Evolutionary conservation across 2,329 filamentous ascomycete species (phyloP), one percentile per base, ranked within the genome.

Genomic region (Aspergillus thermomutatus): DNA sequence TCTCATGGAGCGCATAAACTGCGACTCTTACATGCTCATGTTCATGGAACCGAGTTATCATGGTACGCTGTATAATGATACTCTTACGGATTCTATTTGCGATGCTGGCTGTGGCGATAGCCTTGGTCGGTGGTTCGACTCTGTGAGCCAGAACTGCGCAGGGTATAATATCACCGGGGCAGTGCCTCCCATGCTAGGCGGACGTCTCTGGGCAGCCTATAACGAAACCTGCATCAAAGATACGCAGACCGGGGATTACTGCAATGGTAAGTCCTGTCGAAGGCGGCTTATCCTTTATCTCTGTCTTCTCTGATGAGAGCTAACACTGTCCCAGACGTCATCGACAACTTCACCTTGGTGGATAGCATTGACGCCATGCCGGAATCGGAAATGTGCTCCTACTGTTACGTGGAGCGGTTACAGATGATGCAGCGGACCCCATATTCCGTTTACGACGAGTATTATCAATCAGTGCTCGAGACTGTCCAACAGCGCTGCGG

Each of bases 181-280:
- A 21, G 6, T 34, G 14, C 34, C 60, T 19, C 49, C 40, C 25
- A 54, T 28, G 11, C 45, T 52, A 11, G 59, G 61, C 40, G 59
- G 59, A 4, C 46, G 51, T 31, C 19, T 62, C 3, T 59, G 55
- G 46, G 56, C 52, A 3, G 63, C 55, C 3, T 65, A 60, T 43
- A 65, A 65, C 34, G 52, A 62, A 28, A 65, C 60, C 9, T 63
- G 63, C 49, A 47, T 53, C 11, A 59, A 55, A 40, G 60, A 62
- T n/a, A n/a, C 14, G 8, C 9, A n/a, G 17, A 52, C 34, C 4
- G 31, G 31, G 11, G 6, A 43, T 8, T 52, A 52, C 49, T 46
- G 51, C 25, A 40, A 40, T 17, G 34, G 34, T 40, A 40, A 40
- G 11, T 3, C 4, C 34, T 14, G 4, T n/a, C n/a, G n/a, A n/a